Percentiles rank a stretch among this genome's conserved stretches.
Conservation (phyloP, 2,329 filamentous ascomycete species). For the Nothophaeocryptopus gaeumannii region DNA sequence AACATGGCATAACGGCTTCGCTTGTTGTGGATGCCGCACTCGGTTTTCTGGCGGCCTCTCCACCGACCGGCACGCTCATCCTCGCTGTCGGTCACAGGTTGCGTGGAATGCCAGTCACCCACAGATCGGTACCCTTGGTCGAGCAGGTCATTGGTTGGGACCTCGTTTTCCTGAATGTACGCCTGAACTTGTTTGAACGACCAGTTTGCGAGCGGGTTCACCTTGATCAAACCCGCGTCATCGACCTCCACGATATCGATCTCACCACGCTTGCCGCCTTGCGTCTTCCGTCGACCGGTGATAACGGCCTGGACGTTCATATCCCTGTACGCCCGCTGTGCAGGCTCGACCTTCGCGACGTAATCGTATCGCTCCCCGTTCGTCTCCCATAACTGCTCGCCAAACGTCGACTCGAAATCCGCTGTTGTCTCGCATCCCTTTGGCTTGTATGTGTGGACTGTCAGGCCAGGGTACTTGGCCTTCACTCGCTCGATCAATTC, state of each 20-base stretch:
- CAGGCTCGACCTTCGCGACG: conserved; percentile 95
- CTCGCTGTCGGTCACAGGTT: conserved; percentile 81
- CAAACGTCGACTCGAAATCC: conserved; percentile 80
- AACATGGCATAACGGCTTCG: conserved; percentile 89
- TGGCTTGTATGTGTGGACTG: conserved; percentile 87
- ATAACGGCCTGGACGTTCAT: conserved; percentile 86
- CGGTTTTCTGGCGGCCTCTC: conserved; percentile 94
- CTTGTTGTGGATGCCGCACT: conserved; percentile 99
- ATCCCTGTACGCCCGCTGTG: conserved; percentile 83
- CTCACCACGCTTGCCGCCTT: conserved; percentile 87
- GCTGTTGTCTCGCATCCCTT: conserved; percentile 67
- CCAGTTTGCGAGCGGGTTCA: conserved; percentile 97
- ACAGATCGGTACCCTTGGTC: conserved; percentile 97
- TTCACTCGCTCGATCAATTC: conserved; percentile 64
- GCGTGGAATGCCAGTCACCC: conserved; percentile 97
- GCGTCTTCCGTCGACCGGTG: conserved; percentile 85
- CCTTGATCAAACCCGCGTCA: conserved; percentile 87
- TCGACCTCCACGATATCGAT: conserved; percentile 92
- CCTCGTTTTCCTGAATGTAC: conserved; percentile 80
- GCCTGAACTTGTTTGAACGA: conserved; percentile 82
- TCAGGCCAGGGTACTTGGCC: conserved; percentile 71
- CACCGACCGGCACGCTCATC: conserved; percentile 94
- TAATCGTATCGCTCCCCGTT: conserved; percentile 93
- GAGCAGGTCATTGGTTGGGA: conserved; percentile 90
- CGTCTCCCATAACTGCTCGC: conserved; percentile 77